Evolutionary conservation across 1,284 basidiomycete species (phyloP), one percentile per base, ranked within the genome.

Genomic region (Coniophora puteana): DNA sequence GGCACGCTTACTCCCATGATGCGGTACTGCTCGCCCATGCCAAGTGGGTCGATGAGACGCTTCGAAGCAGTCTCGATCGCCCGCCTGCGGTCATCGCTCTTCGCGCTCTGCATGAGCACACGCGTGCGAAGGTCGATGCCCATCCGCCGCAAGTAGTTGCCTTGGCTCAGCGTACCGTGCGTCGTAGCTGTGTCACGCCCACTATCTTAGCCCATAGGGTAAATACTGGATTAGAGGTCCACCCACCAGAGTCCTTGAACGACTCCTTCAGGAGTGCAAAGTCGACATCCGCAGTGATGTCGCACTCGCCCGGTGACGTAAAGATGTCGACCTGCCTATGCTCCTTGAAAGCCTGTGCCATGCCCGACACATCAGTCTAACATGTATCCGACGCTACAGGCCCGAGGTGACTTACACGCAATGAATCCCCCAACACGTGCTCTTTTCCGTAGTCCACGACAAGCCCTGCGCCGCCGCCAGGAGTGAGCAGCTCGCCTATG

Each of bases 221-320:
- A 42, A 4, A 23, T 31, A 44, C 17, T 40, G 29, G 22, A 18
- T 13, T 24, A n/a, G 27, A 36, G n/a, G 23, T 40, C 22, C 1
- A 57, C 76, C 21, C 49, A 87, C 87, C 83, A 4, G 77, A 62
- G 41, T 77, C 78, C 1, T 62, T 60, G 45, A 94, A 67, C 0
- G 91, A 83, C 61, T 94, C 90, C 51, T 76, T 76, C 29, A 99
- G 71, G 58, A 90, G 90, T 0, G 82, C 76, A 64, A 99, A 99
- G 64, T 99, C 93, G 38, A 99, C 95, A 56, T 99, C 97, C 23
- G 88, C 85, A 0, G 96, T 99, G 36, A 99, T 66, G 62, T 99
- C 96, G 33, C 89, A 88, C 34, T 87, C 74, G 10, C 96, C 95
- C 0, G 95, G 94, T 8, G 75, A 66, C 41, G 85, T 72, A 55